Evolutionary conservation across 805 yeast genomes (phyloP), one percentile per base, ranked within the genome.

Genomic region (Jamesozyma gamospora): DNA sequence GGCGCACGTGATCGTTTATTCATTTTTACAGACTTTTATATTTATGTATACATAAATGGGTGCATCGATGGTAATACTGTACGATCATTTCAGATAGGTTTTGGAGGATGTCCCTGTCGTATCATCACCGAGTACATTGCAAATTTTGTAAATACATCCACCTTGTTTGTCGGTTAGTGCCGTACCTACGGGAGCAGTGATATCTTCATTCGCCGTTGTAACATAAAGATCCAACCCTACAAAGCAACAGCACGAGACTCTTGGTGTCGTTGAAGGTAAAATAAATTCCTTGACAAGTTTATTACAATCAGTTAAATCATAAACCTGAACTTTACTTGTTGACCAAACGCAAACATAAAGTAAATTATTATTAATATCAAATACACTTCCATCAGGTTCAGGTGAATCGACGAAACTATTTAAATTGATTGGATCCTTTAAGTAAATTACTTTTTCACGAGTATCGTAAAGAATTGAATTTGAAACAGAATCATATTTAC

Each of bases 321-420:
- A 68, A 49, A 77, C 74, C 34, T 78, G 68, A 9, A 86, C 76
- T 17, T 71, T 55, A 32, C 65, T 56, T 1, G 81, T 70, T 21
- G 77, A 70, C 74, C 80, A 86, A 11, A 82, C 73, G 1, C 94
- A 82, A 4, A 77, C 65, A 61, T 72, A 82, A 30, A 87, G 53
- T 38, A 72, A 66, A 8, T 75, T 79, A 27, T 66, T 58, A 17
- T 56, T 56, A 4, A 50, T 60, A 32, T 82, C 75, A 46, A 82
- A 61, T 19, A 78, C 66, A 47, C 82, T 69, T 16, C 96, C 96
- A 58, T 87, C 96, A 0, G 95, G 95, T 48, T 77, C 92, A 8
- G 79, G 74, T 4, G 62, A 53, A 15, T 52, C 58, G 37, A 49
- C 47, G 0, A 48, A 48, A 5, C 28, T 40, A 32, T 47, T 39